Percentiles rank a stretch among this genome's conserved stretches.
Conservation (phyloP, 1,139 yeast genomes). For the Diutina sp. region DNA sequence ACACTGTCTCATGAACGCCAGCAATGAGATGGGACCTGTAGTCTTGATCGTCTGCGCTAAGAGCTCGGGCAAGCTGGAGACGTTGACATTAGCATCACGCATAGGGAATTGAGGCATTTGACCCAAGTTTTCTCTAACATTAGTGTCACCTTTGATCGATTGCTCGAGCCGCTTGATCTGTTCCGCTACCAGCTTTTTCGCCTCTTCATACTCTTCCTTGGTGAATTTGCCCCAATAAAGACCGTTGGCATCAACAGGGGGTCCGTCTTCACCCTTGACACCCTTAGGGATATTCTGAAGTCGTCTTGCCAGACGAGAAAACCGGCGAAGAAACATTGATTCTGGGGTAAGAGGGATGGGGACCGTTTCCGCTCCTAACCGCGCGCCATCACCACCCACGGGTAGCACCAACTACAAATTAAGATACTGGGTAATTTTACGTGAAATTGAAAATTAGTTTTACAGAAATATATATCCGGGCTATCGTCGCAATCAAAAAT, state of each 20-base stretch:
- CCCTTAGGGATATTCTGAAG: not conserved
- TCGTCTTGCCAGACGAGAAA: not conserved
- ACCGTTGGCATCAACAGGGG: conserved; percentile 6
- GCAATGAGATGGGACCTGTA: conserved; percentile 65
- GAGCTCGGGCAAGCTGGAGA: conserved; percentile 24
- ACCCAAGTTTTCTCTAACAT: conserved; percentile 23
- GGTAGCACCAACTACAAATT: not conserved
- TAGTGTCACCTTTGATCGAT: conserved; percentile 26
- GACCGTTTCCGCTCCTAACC: not conserved
- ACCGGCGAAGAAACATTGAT: not conserved
- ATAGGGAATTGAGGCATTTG: conserved; percentile 25
- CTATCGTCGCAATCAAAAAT: too few relatives aligned
- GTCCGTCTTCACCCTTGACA: not conserved
- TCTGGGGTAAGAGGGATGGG: not conserved
- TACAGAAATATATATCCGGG: too few relatives aligned
- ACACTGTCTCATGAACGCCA: conserved; percentile 75
- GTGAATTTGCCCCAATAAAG: conserved; percentile 24
- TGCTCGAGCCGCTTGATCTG: conserved; percentile 22
- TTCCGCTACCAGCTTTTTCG: conserved; percentile 20
- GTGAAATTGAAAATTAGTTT: too few relatives aligned
- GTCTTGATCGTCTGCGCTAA: conserved; percentile 45
- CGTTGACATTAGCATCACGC: not conserved
- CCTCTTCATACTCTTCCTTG: conserved; percentile 27
- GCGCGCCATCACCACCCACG: not conserved
- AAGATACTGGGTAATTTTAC: too few relatives aligned